Percentiles rank a stretch among this genome's conserved stretches.
phyloP scores from a whole-genome alignment of 2,329 filamentous ascomycete species.

The Trichoderma guizhouense region DNA sequence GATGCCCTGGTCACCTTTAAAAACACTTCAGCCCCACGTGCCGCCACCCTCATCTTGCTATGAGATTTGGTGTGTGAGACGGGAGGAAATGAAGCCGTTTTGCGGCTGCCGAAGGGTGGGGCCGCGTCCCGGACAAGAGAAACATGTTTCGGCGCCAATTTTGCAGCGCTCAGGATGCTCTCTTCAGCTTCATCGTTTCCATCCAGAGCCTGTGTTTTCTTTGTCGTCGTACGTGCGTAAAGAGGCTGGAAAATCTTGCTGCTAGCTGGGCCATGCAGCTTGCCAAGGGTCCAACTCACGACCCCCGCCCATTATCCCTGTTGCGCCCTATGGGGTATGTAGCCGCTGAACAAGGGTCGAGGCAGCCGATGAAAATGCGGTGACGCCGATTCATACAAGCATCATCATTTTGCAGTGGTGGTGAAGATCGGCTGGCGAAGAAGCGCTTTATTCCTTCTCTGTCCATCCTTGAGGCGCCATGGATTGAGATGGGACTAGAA shows the following conservation, averaged over 20 bases:
- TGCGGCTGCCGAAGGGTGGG: slow-evolving; percentile 5
- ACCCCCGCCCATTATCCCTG: slow-evolving; percentile 6
- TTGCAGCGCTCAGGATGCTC: background rate
- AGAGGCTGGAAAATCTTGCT: background rate
- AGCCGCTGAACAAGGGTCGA: background rate
- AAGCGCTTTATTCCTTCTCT: background rate
- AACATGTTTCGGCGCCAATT: background rate
- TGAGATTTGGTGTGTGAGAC: background rate
- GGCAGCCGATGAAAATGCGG: slow-evolving; percentile 13
- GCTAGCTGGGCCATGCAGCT: background rate
- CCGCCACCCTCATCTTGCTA: background rate
- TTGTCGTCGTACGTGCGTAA: background rate
- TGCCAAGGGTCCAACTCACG: slow-evolving; percentile 7
- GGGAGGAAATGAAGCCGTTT: background rate
- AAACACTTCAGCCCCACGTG: background rate
- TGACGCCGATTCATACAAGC: slow-evolving; percentile 7
- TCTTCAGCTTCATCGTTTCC: background rate
- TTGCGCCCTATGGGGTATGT: slow-evolving; percentile 8
- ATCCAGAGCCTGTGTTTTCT: background rate
- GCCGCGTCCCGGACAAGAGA: slow-evolving; percentile 5
- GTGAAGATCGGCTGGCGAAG: background rate
- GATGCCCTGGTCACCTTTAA: slow-evolving; percentile 12
- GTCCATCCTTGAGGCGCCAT: background rate
- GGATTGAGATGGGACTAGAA: background rate
- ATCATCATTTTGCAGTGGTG: background rate